phyloP scores from a whole-genome alignment of 2,329 filamentous ascomycete species.

The Graphilbum sp. region DNA sequence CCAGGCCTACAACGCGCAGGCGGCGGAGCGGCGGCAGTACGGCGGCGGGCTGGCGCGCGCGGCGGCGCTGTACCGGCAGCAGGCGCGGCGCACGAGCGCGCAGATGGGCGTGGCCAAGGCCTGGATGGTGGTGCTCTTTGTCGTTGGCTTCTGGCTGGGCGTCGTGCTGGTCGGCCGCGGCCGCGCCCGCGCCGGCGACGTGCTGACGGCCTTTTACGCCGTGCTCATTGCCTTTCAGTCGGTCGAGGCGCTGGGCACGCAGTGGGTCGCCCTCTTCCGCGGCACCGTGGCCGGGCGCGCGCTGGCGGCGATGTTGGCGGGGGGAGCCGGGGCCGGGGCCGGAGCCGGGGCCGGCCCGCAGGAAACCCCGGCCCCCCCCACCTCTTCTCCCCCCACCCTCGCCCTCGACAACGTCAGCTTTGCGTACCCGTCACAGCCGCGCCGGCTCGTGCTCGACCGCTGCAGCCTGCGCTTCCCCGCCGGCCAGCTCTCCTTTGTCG shows the following conservation, averaged over 20 bases:
- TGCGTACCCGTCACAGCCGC: constrained; percentile 57
- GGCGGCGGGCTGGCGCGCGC: constrained; percentile 17
- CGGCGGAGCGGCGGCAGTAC: constrained; percentile 54
- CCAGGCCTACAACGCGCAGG: constrained; percentile 68
- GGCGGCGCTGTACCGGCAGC: constrained; percentile 39
- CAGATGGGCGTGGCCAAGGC: constrained; percentile 62
- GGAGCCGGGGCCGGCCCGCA: too few species aligned
- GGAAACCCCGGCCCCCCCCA: background rate
- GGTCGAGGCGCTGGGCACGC: constrained; percentile 56
- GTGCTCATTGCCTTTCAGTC: constrained; percentile 62
- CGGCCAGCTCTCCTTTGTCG: constrained; percentile 60
- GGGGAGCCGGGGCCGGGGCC: background rate
- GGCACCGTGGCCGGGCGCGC: constrained; percentile 57
- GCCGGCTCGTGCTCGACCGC: constrained; percentile 39
- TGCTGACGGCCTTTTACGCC: constrained; percentile 76
- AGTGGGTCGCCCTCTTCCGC: constrained; percentile 63
- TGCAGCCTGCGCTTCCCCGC: constrained; percentile 55
- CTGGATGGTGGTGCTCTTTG: constrained; percentile 63
- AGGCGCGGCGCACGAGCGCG: constrained; percentile 31
- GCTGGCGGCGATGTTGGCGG: constrained; percentile 20
- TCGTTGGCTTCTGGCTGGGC: constrained; percentile 83
- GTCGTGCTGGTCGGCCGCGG: constrained; percentile 48
- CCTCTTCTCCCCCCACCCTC: background rate
- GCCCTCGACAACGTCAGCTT: constrained; percentile 48
- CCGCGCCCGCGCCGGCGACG: constrained; percentile 41